Evolutionary conservation across 2,329 filamentous ascomycete species (phyloP), one percentile per base, ranked within the genome.

Genomic region (Xylariomycetidae sp.): DNA sequence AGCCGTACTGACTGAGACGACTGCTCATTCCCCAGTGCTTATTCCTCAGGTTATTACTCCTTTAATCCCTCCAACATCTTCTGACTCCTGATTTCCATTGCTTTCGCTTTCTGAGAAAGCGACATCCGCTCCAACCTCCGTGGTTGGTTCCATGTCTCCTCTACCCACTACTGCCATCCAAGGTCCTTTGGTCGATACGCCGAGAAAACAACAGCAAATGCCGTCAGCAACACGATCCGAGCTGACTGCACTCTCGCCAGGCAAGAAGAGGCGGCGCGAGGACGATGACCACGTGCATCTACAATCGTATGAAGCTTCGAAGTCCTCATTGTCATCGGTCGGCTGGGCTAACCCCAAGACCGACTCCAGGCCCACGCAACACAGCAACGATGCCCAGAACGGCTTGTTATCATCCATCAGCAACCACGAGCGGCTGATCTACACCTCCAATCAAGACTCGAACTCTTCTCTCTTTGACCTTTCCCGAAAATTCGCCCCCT

Each of bases 191-290:
- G n/a, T n/a, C n/a, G n/a, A n/a, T n/a, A n/a, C n/a, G n/a, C n/a
- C n/a, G n/a, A n/a, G n/a, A n/a, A n/a, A n/a, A n/a, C n/a, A n/a
- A n/a, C n/a, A n/a, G 26, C 19, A 36, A 27, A 64, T 64, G 61
- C 61, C 61, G 34, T 62, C 61, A 23, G 54, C 53, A 38, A 55
- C 59, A 28, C 53, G 58, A 18, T 34, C 43, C 26, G 53, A 58
- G 37, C 40, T 44, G 26, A 51, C 52, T 12, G 47, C 49, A 26
- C 41, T 53, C 31, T 49, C 51, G 28, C 40, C 54, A 38, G 59
- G 61, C 46, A 64, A 60, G 51, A 55, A 63, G 39, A 54, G 59
- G 36, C 57, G 61, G 38, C 44, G 49, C 19, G 61, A 62, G 16
- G 59, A 62, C 27, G 37, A 44, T 27, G 48, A 33, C 27, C 43